phyloP scores from a whole-genome alignment of 176 grass and related monocot genomes.

The Thalia dealbata region DNA sequence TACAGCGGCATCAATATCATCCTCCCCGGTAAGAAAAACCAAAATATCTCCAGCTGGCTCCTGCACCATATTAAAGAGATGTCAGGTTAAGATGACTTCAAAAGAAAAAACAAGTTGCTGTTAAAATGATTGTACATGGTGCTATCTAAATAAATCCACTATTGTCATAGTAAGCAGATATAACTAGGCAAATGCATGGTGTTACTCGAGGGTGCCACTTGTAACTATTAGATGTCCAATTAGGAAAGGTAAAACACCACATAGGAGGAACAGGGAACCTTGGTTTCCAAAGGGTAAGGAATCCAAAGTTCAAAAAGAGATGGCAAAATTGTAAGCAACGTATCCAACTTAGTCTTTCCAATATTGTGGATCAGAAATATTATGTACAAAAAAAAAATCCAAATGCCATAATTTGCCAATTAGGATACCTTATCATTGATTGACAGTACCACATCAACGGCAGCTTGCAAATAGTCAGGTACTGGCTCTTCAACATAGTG shows the following conservation, averaged over 20 bases:
- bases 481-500: constrained; percentile 91
- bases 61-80: constrained; percentile 26
- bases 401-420: neutral
- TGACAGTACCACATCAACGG: constrained; percentile 59
- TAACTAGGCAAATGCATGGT: neutral
- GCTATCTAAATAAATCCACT: no score
- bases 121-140: neutral
- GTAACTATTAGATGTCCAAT: neutral
- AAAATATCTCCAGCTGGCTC: constrained; percentile 83
- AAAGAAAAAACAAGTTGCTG: neutral
- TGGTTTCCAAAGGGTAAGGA: neutral
- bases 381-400: neutral
- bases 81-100: neutral
- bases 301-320: neutral
- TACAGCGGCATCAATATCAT: constrained; percentile 77
- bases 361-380: neutral
- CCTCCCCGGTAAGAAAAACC: constrained; percentile 91
- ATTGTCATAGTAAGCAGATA: no score
- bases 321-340: neutral
- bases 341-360: neutral
- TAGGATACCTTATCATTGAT: constrained; percentile 75
- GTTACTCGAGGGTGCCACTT: neutral
- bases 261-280: no score
- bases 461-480: constrained; percentile 68
- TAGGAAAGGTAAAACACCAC: neutral